Evolutionary conservation across 2,329 filamentous ascomycete species (phyloP).

Genomic region (Verticillium nubilum): DNA sequence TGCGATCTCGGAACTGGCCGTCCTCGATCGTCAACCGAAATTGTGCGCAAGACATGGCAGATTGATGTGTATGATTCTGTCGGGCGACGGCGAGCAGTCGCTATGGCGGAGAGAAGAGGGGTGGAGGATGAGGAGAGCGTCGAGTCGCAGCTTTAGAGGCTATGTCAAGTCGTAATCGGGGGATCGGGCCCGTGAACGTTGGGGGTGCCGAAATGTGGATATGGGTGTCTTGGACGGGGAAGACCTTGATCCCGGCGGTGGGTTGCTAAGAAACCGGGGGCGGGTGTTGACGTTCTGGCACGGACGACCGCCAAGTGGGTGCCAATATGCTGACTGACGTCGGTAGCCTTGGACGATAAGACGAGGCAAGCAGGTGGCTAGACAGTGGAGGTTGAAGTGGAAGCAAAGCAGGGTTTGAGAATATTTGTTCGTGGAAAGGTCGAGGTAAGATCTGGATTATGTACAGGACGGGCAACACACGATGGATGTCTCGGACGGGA

Average conservation of each 20-base stretch:
- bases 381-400: too few species aligned
- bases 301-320: background rate
- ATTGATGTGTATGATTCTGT: background rate
- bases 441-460: background rate
- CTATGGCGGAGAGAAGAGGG: background rate
- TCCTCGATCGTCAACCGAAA: constrained; percentile 81
- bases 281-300: background rate
- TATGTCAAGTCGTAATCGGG: background rate
- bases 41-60: constrained; percentile 59
- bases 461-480: too few species aligned
- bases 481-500: too few species aligned
- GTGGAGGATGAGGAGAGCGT: background rate
- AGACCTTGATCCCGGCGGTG: background rate
- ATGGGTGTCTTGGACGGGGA: background rate
- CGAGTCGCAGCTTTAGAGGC: background rate
- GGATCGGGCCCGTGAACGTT: background rate
- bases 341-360: background rate
- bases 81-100: background rate
- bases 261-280: background rate
- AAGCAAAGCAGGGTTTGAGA: too few species aligned
- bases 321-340: background rate
- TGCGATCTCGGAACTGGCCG: constrained; percentile 72
- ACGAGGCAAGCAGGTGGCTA: too few species aligned
- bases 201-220: background rate
- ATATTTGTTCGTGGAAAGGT: too few species aligned